These are phyloP conservation scores for Asclepias syriaca DNA, from an alignment of 257 asterid species.

Conservation along the genomic window DNA sequence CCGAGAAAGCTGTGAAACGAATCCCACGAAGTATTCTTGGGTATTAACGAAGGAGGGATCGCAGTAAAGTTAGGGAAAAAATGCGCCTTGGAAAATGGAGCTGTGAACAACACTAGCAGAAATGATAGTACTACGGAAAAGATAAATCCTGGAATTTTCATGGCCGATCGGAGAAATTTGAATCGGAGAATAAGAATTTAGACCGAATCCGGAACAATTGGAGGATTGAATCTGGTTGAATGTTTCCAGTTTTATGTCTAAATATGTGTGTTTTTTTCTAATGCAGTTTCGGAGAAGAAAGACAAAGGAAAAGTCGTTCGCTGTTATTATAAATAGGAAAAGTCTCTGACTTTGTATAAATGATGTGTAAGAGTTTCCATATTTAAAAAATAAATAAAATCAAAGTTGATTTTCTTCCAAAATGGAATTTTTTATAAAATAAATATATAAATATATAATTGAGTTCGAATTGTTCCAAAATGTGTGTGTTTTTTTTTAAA, in stretches of 20 bases:
- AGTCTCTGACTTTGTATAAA: background rate
- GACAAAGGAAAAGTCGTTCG: background rate
- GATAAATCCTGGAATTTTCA: slow-evolving; percentile 21
- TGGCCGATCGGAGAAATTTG: background rate
- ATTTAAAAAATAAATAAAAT: background rate
- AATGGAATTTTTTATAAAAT: too few relatives aligned
- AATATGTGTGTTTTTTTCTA: too few relatives aligned
- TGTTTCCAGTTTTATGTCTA: background rate
- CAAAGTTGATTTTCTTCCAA: background rate
- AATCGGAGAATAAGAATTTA: background rate
- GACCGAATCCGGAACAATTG: background rate
- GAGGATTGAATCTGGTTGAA: background rate
- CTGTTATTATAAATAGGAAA: background rate
- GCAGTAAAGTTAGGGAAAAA: slow-evolving; percentile 55
- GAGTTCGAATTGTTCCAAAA: too few relatives aligned
- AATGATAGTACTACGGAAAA: slow-evolving; percentile 5
- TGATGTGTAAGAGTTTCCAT: background rate
- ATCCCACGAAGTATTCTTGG: slow-evolving; percentile 53
- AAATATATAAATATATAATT: too few relatives aligned
- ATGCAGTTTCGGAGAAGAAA: slow-evolving; percentile 7
- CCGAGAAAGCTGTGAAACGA: slow-evolving; percentile 42
- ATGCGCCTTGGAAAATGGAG: slow-evolving; percentile 37
- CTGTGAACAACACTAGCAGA: slow-evolving; percentile 13
- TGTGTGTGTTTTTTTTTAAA: too few relatives aligned
- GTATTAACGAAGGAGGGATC: slow-evolving; percentile 40